These are phyloP conservation scores for Astrothelium subdiscretum DNA, from an alignment of 495 filamentous ascomycete genomes.

Conservation along the genomic window DNA sequence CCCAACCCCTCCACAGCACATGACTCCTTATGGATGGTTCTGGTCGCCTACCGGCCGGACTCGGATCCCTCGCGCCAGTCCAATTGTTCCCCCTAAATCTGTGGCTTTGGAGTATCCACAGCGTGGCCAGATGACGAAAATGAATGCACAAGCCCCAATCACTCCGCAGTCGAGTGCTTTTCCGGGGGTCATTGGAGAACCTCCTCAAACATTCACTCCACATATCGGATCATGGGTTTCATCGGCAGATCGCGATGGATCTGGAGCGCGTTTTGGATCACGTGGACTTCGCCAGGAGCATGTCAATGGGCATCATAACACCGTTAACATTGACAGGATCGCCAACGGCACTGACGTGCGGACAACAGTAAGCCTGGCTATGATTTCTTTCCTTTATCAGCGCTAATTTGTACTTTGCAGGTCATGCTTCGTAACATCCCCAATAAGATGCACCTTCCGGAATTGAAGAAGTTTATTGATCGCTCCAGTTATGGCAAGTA, in stretches of 20 bases:
- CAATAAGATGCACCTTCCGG: constrained; percentile 64
- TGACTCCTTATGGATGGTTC: neutral
- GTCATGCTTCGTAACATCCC: constrained; percentile 96
- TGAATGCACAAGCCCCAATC: neutral
- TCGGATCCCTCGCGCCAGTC: neutral
- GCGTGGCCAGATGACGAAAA: neutral
- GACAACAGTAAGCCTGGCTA: constrained; percentile 8
- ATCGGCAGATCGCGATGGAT: neutral
- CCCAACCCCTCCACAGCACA: neutral
- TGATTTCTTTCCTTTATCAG: neutral
- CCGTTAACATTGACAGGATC: constrained; percentile 9
- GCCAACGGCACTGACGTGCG: constrained; percentile 15
- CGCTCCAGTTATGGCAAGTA: constrained; percentile 67
- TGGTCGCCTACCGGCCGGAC: constrained; percentile 13
- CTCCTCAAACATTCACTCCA: neutral
- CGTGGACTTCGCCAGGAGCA: neutral
- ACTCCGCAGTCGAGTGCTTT: neutral
- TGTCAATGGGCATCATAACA: neutral
- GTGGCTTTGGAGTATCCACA: neutral
- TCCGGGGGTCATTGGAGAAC: neutral
- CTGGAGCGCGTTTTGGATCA: neutral
- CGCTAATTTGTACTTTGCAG: constrained; percentile 29
- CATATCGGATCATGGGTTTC: neutral
- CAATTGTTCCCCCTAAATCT: neutral
- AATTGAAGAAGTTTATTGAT: constrained; percentile 70